These are phyloP conservation scores for Boletus rex-veris DNA, from an alignment of 768 basidiomycete genomes.

Conservation along the genomic window DNA sequence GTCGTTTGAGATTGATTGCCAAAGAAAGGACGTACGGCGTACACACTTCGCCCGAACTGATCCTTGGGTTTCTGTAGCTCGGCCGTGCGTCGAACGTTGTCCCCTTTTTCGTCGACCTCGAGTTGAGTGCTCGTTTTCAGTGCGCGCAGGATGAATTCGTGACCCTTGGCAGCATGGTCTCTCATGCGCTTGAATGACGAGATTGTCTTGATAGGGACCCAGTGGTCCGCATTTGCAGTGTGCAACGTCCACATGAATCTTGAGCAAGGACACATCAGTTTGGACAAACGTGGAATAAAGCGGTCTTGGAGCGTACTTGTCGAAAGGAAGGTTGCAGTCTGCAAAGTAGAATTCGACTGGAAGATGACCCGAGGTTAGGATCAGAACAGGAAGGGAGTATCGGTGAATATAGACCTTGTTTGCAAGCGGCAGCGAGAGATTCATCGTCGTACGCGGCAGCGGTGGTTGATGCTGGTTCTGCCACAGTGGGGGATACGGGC, in stretches of 20 bases:
- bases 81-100: constrained; percentile 70
- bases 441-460: constrained; percentile 34
- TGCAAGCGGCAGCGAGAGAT: constrained; percentile 46
- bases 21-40: constrained; percentile 64
- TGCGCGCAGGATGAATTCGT: constrained; percentile 68
- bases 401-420: constrained; percentile 45
- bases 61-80: constrained; percentile 75
- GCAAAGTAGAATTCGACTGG: constrained; percentile 96
- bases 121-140: constrained; percentile 54
- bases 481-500: not conserved
- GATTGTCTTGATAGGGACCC: constrained; percentile 84
- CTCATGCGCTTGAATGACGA: constrained; percentile 96
- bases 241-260: constrained; percentile 97
- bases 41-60: constrained; percentile 80
- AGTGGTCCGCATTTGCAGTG: constrained; percentile 76
- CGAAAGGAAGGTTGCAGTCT: constrained; percentile 91
- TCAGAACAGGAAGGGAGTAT: not conserved
- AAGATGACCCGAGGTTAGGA: not conserved
- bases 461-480: constrained; percentile 8
- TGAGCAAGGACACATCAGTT: not conserved
- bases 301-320: constrained; percentile 50
- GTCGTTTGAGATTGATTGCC: not conserved
- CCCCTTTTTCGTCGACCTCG: constrained; percentile 70
- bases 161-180: constrained; percentile 56
- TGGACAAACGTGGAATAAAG: not conserved